Conservation (phyloP, 768 basidiomycete genomes). For the Russula dissimulans region DNA sequence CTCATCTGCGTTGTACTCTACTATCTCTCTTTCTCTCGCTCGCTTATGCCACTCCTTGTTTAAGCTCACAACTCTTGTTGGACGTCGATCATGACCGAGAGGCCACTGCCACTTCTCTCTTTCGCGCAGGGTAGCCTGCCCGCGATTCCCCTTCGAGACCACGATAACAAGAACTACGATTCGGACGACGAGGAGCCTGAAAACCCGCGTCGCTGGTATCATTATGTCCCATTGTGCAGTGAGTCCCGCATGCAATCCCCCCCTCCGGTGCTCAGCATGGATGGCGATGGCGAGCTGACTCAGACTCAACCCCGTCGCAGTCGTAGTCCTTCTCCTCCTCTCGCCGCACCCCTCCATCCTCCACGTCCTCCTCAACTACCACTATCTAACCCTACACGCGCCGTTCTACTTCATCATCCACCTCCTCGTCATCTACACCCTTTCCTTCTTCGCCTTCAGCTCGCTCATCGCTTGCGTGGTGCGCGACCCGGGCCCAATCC, state of each 20-base stretch:
- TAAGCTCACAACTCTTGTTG: background rate
- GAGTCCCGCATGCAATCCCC: background rate
- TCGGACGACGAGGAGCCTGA: background rate
- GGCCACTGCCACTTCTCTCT: conserved; percentile 1
- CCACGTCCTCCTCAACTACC: conserved; percentile 56
- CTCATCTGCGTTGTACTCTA: background rate
- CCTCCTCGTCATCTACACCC: conserved; percentile 47
- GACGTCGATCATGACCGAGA: background rate
- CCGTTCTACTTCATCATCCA: conserved; percentile 43
- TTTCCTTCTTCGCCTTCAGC: conserved; percentile 60
- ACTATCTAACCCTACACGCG: conserved; percentile 45
- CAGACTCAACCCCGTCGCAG: conserved; percentile 23
- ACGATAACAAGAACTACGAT: background rate
- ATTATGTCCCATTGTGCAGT: conserved; percentile 17
- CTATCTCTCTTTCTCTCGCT: background rate
- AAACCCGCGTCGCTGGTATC: conserved; percentile 16
- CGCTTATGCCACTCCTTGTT: background rate
- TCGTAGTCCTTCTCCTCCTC: conserved; percentile 46
- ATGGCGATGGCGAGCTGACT: background rate
- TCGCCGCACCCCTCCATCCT: conserved; percentile 70
- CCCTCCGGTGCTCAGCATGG: background rate
- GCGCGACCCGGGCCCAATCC: conserved; percentile 66
- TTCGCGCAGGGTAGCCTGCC: conserved; percentile 8
- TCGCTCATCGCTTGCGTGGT: conserved; percentile 65
- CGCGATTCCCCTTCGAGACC: background rate